Evolutionary conservation across 2,329 filamentous ascomycete species (phyloP), one percentile per base, ranked within the genome.

Genomic region (Fusarium euwallaceae): DNA sequence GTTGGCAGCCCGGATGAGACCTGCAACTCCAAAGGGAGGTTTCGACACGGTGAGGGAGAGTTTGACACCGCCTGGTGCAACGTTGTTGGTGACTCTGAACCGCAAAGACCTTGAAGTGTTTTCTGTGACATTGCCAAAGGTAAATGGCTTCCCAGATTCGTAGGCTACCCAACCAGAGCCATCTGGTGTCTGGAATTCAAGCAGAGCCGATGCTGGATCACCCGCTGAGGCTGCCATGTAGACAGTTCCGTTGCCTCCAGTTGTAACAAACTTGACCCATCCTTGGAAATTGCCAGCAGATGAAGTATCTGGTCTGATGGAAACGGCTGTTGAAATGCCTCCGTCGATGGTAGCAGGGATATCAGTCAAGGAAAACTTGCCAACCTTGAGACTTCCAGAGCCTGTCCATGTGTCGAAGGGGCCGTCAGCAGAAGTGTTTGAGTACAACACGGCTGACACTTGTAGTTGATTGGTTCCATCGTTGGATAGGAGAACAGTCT

Each of bases 11-110:
- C 85, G 83, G 43, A 91, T 85, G 24, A 91, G 85, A 4, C 88
- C 87, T n/a, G 81, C 74, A 4, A 89, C 83, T 16, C 88, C 89
- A 63, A 88, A 90, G 0, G 90, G 90, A 5, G 89, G 88, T 76
- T 92, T 92, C 0, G 89, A 91, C 3, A 92, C 88, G 0, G 89
- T 91, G 16, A 91, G 80, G 0, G 86, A 88, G 2, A 91, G 83
- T 2, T 81, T 81, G 14, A 88, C 85, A 7, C 84, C 85, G 3
- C 86, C 86, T 0, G 80, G 60, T 0, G 83, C 79, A 6, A 87
- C 88, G 2, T 79, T 83, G 76, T 91, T 91, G 39, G 86, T 89
- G 27, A 91, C 78, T 1, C 89, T 85, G 79, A 91, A 83, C 61
- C 84, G 85, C 4, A 90, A 83, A 5, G 83, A 84, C 1, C 81